Base-by-base conservation (phyloP, 2,329 filamentous ascomycete genomes). In the Xylariaceae sp. region DNA sequence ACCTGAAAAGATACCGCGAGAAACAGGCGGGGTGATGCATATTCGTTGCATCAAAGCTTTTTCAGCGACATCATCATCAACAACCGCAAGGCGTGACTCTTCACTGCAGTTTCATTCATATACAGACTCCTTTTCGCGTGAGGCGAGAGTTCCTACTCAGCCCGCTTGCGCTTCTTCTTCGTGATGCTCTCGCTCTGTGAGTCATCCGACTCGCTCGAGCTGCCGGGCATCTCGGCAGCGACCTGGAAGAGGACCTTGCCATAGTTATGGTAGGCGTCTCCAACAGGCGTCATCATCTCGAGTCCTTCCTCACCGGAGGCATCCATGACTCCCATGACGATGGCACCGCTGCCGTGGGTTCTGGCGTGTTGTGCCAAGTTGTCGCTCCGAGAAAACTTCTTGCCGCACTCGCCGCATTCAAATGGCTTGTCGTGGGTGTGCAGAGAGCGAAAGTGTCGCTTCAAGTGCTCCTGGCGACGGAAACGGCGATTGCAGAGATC, bases 401-500 rank as follows among this genome's bases (percentile, higher is more conserved):
- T 99, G 66, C 94, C 92, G 68, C 94, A 99, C 76, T 99, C 92
- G 62, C 85, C 83, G 80, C 94, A 99, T 76, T 95, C 90, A 67
- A 97, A 99, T 4, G 94, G 94, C 85, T 97, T 99, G 71, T 97
- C 94, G 69, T 95, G 87, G 1, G 94, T 99, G 80, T 99, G 94
- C 47, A 99, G 89, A 55, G 94, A 97, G 65, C 94, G 87, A 80
- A 96, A 96, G 79, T 99, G 94, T 60, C 94, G 89, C 85, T 99
- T 99, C 57, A 99, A 84, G 70, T 99, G 94, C 74, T 99, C 94
- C 75, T 99, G 94, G 60, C 94, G 89, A 60, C 94, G 88, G 87
- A 99, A 99, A 58, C 94, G 89, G 62, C 94, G 91, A 67, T 90
- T 92, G 85, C 94, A 99, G 27, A 96, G 82, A 54, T 91, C 91